Conservation (phyloP, 2,329 filamentous ascomycete genomes). For the Pseudogymnoascus sp. region DNA sequence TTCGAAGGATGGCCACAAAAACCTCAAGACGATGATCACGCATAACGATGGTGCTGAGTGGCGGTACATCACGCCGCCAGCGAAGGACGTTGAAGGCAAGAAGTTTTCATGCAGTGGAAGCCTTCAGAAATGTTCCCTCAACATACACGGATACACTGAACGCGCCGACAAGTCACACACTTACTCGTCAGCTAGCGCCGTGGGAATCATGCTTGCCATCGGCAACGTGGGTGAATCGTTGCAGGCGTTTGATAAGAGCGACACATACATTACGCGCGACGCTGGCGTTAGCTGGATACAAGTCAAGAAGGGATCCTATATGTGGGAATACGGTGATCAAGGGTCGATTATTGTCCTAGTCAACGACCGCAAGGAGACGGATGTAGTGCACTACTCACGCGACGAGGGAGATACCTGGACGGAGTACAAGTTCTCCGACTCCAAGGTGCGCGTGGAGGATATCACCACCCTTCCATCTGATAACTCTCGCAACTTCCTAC, state of each 20-base stretch:
- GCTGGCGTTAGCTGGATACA: conserved; percentile 84
- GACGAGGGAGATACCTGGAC: conserved; percentile 78
- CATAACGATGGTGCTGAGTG: conserved; percentile 94
- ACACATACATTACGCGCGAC: conserved; percentile 86
- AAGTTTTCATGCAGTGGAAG: conserved; percentile 57
- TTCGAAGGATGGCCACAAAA: conserved; percentile 58
- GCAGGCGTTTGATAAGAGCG: conserved; percentile 44
- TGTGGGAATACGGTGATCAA: conserved; percentile 94
- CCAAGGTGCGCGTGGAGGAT: conserved; percentile 65
- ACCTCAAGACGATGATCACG: conserved; percentile 82
- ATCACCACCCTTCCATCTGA: conserved; percentile 87
- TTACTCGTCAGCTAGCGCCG: conserved; percentile 78
- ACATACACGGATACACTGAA: conserved; percentile 95
- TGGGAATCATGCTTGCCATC: conserved; percentile 83
- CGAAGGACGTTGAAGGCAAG: conserved; percentile 62
- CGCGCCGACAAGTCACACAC: conserved; percentile 72
- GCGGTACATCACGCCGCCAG: conserved; percentile 66
- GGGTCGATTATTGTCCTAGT: conserved; percentile 88
- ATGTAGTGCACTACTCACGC: conserved; percentile 64
- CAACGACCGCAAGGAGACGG: conserved; percentile 59
- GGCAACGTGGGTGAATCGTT: conserved; percentile 72
- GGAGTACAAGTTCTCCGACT: conserved; percentile 63
- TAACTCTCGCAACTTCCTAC: conserved; percentile 79
- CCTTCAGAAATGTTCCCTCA: conserved; percentile 69
- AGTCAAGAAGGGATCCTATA: conserved; percentile 79